Conservation (phyloP, 345 rosid species). For the Dovyalis caffra region DNA sequence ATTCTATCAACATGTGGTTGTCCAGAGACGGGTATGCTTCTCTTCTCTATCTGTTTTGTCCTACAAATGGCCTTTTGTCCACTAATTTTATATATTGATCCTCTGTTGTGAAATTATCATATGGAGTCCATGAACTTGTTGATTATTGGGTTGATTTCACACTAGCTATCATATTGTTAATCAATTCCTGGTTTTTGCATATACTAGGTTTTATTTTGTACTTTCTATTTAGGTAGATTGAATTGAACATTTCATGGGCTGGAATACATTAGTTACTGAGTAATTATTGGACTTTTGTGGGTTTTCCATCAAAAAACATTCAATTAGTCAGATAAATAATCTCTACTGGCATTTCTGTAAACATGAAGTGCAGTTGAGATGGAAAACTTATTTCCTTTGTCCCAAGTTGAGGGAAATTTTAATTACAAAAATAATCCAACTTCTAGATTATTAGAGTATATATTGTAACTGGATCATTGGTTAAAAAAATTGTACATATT, state of each 20-base stretch:
- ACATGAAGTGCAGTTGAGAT: too few relatives aligned
- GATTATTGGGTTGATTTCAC: neutral
- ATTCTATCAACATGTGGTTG: conserved; percentile 85
- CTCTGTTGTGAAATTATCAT: neutral
- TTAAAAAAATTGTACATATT: too few relatives aligned
- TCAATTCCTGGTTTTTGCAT: neutral
- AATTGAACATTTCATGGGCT: neutral
- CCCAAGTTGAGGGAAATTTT: too few relatives aligned
- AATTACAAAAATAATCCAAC: too few relatives aligned
- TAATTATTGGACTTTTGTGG: neutral
- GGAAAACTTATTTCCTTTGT: too few relatives aligned
- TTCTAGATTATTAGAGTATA: neutral
- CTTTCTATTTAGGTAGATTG: neutral
- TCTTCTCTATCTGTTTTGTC: conserved; percentile 12
- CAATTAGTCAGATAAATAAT: too few relatives aligned
- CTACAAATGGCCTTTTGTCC: neutral
- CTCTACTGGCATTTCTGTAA: too few relatives aligned
- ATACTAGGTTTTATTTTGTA: neutral
- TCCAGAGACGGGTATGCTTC: conserved; percentile 79
- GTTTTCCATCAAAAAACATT: neutral
- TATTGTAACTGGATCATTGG: neutral
- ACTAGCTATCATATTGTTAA: neutral
- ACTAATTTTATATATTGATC: neutral
- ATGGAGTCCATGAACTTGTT: neutral
- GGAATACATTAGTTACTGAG: neutral